Percentiles rank a stretch among this genome's conserved stretches.
These are phyloP conservation scores for Vigna unguiculata DNA, from an alignment of 306 rosid species.

Conservation along the genomic window DNA sequence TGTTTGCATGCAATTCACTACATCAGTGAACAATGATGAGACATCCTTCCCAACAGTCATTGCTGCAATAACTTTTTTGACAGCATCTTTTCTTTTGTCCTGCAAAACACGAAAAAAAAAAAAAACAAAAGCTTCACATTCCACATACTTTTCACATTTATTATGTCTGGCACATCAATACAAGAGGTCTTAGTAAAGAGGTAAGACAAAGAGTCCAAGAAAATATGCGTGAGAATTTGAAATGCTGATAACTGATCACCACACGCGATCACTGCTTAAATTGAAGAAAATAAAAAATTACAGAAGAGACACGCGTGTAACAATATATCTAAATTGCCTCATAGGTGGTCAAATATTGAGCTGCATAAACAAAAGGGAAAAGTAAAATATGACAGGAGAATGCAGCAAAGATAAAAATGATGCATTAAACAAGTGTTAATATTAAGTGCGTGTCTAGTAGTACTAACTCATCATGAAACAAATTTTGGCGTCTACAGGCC, in stretches of 20 bases:
- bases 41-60: slow-evolving; percentile 99
- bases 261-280: neutral
- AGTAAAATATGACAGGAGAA: neutral
- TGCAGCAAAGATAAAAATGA: too few relatives aligned
- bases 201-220: slow-evolving; percentile 25
- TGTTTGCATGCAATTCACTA: slow-evolving; percentile 95
- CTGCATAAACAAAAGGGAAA: neutral
- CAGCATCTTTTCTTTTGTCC: slow-evolving; percentile 98
- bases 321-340: neutral
- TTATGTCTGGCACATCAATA: neutral
- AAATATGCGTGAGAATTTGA: neutral
- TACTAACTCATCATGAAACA: neutral
- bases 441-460: neutral
- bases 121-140: neutral
- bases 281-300: slow-evolving; percentile 14
- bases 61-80: slow-evolving; percentile 94
- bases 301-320: neutral
- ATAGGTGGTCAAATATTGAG: neutral
- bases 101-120: slow-evolving; percentile 43
- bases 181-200: neutral
- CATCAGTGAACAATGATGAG: slow-evolving; percentile 88
- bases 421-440: neutral
- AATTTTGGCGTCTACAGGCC: neutral
- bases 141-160: slow-evolving; percentile 13
- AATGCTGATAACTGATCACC: slow-evolving; percentile 2